These are phyloP conservation scores for Peniophora sp. DNA, from an alignment of 1,284 basidiomycete species.

Conservation along the genomic window DNA sequence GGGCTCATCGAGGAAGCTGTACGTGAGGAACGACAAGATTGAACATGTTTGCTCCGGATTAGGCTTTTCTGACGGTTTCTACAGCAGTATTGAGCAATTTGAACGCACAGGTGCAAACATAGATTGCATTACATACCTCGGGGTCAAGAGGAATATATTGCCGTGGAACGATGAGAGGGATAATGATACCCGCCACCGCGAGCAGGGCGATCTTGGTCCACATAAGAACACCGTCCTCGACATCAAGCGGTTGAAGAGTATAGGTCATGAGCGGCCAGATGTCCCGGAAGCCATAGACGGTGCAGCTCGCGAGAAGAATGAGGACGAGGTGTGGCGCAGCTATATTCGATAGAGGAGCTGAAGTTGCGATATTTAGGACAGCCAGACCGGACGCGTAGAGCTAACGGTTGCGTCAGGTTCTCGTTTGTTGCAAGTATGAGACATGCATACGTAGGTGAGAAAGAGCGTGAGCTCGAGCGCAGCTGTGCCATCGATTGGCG, in stretches of 20 bases:
- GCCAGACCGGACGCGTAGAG: no score
- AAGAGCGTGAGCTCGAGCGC: no score
- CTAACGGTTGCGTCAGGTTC: no score
- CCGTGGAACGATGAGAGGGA: conserved; percentile 39
- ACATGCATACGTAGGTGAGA: no score
- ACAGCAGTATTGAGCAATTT: neutral
- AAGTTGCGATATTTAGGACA: no score
- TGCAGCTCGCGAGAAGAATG: conserved; percentile 31
- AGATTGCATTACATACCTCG: conserved; percentile 14
- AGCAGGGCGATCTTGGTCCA: conserved; percentile 33
- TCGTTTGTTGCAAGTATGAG: no score
- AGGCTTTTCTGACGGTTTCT: conserved; percentile 20
- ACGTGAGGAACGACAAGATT: conserved; percentile 19
- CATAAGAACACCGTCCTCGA: conserved; percentile 26
- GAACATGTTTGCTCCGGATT: conserved; percentile 30
- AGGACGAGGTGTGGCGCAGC: conserved; percentile 23
- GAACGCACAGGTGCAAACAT: neutral
- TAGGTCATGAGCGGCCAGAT: conserved; percentile 40
- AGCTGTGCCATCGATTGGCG: no score
- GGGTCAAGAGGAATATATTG: conserved; percentile 34
- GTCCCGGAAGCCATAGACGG: conserved; percentile 41
- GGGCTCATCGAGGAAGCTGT: conserved; percentile 22
- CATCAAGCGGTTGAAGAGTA: conserved; percentile 31
- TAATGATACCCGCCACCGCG: conserved; percentile 27
- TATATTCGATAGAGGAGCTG: no score